Conservation (phyloP, 495 filamentous ascomycete genomes). For the Aspergillus hancockii region DNA sequence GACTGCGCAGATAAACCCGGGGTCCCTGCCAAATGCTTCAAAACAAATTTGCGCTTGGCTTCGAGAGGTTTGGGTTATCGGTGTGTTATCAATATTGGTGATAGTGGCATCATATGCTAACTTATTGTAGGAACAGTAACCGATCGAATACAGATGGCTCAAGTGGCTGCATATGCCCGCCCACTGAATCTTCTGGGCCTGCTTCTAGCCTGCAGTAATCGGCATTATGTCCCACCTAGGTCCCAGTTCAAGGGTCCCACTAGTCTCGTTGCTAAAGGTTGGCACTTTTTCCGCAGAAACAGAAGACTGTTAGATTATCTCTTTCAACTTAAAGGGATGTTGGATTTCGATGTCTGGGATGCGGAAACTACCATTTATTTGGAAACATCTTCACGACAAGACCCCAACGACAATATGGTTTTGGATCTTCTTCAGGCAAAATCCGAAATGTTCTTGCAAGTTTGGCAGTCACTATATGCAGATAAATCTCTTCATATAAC, state of each 20-base stretch:
- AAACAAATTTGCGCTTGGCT: conserved; percentile 78
- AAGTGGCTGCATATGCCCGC: conserved; percentile 42
- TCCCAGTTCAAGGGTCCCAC: conserved; percentile 26
- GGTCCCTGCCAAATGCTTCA: conserved; percentile 60
- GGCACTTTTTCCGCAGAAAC: conserved; percentile 41
- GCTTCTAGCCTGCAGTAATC: conserved; percentile 44
- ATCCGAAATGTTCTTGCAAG: conserved; percentile 44
- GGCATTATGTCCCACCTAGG: conserved; percentile 25
- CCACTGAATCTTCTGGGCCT: conserved; percentile 41
- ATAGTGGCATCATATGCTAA: conserved; percentile 16
- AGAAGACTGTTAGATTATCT: conserved; percentile 37
- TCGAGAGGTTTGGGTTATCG: conserved; percentile 74
- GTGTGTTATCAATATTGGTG: conserved; percentile 41
- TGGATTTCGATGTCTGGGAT: conserved; percentile 33
- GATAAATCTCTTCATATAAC: conserved; percentile 47
- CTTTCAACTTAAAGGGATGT: conserved; percentile 29
- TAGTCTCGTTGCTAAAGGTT: conserved; percentile 32
- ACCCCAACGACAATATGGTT: conserved; percentile 43
- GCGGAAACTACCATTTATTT: conserved; percentile 22
- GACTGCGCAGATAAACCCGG: conserved; percentile 57
- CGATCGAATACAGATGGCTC: conserved; percentile 42
- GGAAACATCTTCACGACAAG: conserved; percentile 27
- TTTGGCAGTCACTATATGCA: conserved; percentile 42
- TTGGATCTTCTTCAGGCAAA: conserved; percentile 48
- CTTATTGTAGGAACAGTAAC: conserved; percentile 31